A percentile compares a stretch with the other conserved stretches of the same genome.
These are phyloP conservation scores for Bjerkandera adusta DNA, from an alignment of 1,284 basidiomycete genomes.

Conservation along the genomic window DNA sequence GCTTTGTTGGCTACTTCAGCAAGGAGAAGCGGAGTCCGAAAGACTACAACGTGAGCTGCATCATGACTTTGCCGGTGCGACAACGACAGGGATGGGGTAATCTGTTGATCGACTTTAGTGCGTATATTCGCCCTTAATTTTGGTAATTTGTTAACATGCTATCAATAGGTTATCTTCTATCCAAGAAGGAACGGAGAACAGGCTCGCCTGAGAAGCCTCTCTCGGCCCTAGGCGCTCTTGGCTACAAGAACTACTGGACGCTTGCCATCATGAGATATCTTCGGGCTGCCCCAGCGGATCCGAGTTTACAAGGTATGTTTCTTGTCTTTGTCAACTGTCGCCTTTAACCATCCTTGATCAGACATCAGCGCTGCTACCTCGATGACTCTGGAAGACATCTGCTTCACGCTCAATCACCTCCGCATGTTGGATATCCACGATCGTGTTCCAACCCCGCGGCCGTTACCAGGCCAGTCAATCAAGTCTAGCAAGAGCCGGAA, in stretches of 20 bases:
- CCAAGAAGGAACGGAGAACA: constrained; percentile 87
- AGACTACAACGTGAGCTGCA: constrained; percentile 98
- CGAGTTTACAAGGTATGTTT: constrained; percentile 71
- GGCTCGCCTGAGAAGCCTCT: constrained; percentile 95
- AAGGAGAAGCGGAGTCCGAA: constrained; percentile 98
- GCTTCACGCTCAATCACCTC: constrained; percentile 73
- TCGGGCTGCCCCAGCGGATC: constrained; percentile 53
- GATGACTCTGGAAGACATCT: constrained; percentile 91
- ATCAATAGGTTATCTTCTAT: constrained; percentile 84
- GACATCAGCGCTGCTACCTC: constrained; percentile 87
- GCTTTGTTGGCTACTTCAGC: constrained; percentile 98
- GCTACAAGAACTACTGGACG: constrained; percentile 97
- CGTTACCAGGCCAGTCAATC: constrained; percentile 73
- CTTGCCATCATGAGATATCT: constrained; percentile 87
- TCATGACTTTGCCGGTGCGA: constrained; percentile 96
- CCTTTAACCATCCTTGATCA: constrained; percentile 30
- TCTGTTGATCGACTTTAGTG: constrained; percentile 95
- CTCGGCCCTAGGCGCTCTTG: constrained; percentile 85
- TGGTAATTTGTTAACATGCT: constrained; percentile 10
- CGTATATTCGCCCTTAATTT: constrained; percentile 34
- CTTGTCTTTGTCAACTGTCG: constrained; percentile 1
- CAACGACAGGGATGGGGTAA: constrained; percentile 96
- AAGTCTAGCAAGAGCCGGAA: constrained; percentile 69
- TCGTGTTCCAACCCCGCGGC: constrained; percentile 45
- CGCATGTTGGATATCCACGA: constrained; percentile 72